A percentile compares a stretch with the other conserved stretches of the same genome.
These are phyloP conservation scores for Capsicum rhomboideum DNA, from an alignment of 257 asterid species.

Conservation along the genomic window DNA sequence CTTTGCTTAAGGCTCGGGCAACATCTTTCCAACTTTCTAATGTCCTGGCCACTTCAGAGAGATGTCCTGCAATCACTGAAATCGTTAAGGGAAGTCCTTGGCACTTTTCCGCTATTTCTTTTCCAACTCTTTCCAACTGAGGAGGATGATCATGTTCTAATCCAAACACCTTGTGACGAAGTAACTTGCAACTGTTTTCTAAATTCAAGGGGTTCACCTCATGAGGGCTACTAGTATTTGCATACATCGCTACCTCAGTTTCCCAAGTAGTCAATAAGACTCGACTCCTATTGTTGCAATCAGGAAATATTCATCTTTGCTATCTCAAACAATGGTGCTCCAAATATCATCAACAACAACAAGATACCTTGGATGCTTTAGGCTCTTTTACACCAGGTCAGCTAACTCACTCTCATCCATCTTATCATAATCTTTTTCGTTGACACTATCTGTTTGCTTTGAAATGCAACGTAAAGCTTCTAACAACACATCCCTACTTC, in stretches of 20 bases:
- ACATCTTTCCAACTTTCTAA: background rate
- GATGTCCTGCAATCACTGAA: background rate
- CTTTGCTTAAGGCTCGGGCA: background rate
- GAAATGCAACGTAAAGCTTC: background rate
- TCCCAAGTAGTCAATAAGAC: conserved; percentile 2
- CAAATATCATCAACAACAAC: conserved; percentile 8
- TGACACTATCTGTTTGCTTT: no score
- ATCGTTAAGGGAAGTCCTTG: conserved; percentile 1
- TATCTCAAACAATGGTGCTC: background rate
- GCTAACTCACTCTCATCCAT: background rate
- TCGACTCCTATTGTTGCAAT: background rate
- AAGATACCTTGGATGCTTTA: background rate
- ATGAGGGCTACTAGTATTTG: background rate
- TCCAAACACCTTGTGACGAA: background rate
- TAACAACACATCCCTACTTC: background rate
- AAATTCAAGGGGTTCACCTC: background rate
- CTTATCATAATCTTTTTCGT: background rate
- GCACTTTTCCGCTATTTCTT: background rate
- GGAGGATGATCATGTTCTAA: background rate
- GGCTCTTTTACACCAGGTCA: background rate
- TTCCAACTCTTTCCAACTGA: background rate
- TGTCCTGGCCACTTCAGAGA: background rate
- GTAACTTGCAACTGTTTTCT: background rate
- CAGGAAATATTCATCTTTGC: background rate
- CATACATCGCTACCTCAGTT: background rate